phyloP scores from a whole-genome alignment of 768 basidiomycete genomes.

The Dacryopinax primogenitus region DNA sequence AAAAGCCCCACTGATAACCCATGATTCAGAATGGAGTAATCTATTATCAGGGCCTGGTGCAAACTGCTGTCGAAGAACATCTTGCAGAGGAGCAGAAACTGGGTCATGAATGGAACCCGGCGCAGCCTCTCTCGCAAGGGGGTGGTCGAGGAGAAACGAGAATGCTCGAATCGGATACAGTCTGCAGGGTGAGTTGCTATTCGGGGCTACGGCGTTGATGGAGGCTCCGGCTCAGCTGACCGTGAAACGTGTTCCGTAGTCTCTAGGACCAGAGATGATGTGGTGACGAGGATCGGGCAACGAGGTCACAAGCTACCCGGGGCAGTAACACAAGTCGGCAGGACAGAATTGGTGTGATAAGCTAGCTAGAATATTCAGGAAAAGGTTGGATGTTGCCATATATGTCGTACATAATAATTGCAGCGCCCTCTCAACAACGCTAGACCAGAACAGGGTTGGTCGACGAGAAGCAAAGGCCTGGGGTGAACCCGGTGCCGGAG shows the following conservation, averaged over 20 bases:
- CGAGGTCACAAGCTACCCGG: not conserved
- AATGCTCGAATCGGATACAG: not conserved
- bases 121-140: not conserved
- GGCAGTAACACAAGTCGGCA: too few relatives aligned
- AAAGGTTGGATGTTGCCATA: not conserved
- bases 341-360: not conserved
- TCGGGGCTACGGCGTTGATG: not conserved
- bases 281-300: slow-evolving; percentile 1
- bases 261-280: slow-evolving; percentile 5
- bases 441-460: too few relatives aligned
- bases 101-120: slow-evolving; percentile 4
- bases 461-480: not conserved
- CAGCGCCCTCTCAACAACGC: too few relatives aligned
- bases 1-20: not conserved
- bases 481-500: not conserved
- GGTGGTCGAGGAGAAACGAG: slow-evolving; percentile 1
- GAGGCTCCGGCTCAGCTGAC: not conserved
- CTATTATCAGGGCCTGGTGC: slow-evolving; percentile 9
- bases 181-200: slow-evolving; percentile 6
- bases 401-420: too few relatives aligned
- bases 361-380: not conserved
- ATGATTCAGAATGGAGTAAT: slow-evolving; percentile 6
- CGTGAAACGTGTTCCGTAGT: slow-evolving; percentile 6
- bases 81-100: slow-evolving; percentile 5
- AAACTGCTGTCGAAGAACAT: slow-evolving; percentile 8